phyloP scores from a whole-genome alignment of 805 yeast genomes.

The Maudiozyma bulderi region DNA sequence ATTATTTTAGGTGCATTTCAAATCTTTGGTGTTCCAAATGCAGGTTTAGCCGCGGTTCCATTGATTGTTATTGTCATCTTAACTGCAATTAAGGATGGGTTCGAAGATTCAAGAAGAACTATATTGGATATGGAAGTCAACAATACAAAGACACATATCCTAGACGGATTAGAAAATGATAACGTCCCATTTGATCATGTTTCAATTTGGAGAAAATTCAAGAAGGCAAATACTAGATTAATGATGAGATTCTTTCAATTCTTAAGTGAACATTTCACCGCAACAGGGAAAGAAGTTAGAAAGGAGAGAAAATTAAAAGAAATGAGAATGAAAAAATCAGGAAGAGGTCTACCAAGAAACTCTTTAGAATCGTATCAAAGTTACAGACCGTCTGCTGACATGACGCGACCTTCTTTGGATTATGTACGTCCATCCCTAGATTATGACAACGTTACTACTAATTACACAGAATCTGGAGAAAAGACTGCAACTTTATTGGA shows the following conservation, averaged over 20 bases:
- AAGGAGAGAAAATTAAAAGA: constrained; percentile 10
- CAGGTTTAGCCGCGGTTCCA: constrained; percentile 68
- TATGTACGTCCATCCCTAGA: constrained; percentile 29
- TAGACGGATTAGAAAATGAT: constrained; percentile 44
- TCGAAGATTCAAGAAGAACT: constrained; percentile 74
- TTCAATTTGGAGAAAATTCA: constrained; percentile 60
- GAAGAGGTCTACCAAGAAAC: constrained; percentile 24
- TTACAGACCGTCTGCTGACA: constrained; percentile 25
- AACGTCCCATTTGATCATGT: constrained; percentile 58
- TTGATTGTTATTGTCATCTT: constrained; percentile 65
- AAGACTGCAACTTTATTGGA: constrained; percentile 47
- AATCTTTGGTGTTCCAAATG: constrained; percentile 74
- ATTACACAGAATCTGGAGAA: constrained; percentile 34
- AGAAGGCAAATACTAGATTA: constrained; percentile 39
- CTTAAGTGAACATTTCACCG: constrained; percentile 24
- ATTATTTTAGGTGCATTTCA: constrained; percentile 69
- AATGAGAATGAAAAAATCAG: constrained; percentile 5
- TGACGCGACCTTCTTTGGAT: constrained; percentile 18
- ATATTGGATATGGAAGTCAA: constrained; percentile 64
- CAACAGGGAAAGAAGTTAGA: constrained; percentile 28
- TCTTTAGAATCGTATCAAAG: constrained; percentile 31
- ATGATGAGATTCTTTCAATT: constrained; percentile 20
- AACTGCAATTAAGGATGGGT: constrained; percentile 71
- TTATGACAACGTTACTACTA: not conserved
- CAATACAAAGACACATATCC: constrained; percentile 61